Percentiles rank a stretch among this genome's conserved stretches.
phyloP scores from a whole-genome alignment of 352 stramenopile species.

The Pythium diclinum region DNA sequence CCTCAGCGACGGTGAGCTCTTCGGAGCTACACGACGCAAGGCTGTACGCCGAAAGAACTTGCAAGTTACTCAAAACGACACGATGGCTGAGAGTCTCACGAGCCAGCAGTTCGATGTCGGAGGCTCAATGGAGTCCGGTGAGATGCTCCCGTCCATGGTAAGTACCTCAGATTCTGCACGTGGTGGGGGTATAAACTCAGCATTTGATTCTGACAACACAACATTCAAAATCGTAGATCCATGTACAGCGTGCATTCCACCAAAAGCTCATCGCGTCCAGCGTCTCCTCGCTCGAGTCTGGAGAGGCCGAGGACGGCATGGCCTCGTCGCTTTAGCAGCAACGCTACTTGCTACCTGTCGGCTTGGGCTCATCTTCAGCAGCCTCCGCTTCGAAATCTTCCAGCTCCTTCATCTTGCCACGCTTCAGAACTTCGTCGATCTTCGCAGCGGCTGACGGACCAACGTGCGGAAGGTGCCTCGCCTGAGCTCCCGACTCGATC shows the following conservation, averaged over 20 bases:
- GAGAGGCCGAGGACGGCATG: conserved; percentile 33
- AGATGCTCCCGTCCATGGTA: conserved; percentile 41
- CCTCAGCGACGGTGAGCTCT: conserved; percentile 71
- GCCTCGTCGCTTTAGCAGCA: conserved; percentile 4
- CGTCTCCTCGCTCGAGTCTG: conserved; percentile 37
- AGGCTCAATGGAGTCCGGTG: conserved; percentile 54
- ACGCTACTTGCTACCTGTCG: not conserved
- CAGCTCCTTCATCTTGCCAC: conserved; percentile 35
- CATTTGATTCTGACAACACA: conserved; percentile 6
- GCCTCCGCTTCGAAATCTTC: conserved; percentile 25
- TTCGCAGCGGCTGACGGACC: conserved; percentile 35
- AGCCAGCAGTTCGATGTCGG: not conserved
- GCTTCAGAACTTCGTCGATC: conserved; percentile 36
- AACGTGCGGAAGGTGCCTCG: conserved; percentile 27
- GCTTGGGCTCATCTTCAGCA: conserved; percentile 9
- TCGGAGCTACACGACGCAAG: conserved; percentile 29
- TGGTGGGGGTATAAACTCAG: not conserved
- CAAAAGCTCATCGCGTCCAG: conserved; percentile 22
- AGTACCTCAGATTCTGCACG: not conserved
- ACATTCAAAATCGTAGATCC: conserved; percentile 9
- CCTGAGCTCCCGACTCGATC: conserved; percentile 33
- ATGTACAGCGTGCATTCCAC: conserved; percentile 21
- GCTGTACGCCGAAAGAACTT: conserved; percentile 33
- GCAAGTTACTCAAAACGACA: not conserved
- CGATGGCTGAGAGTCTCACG: conserved; percentile 9